Percentiles rank a stretch among this genome's conserved stretches.
Evolutionary conservation across 2,329 filamentous ascomycete species (phyloP).

Genomic region (Ilyonectria destructans): DNA sequence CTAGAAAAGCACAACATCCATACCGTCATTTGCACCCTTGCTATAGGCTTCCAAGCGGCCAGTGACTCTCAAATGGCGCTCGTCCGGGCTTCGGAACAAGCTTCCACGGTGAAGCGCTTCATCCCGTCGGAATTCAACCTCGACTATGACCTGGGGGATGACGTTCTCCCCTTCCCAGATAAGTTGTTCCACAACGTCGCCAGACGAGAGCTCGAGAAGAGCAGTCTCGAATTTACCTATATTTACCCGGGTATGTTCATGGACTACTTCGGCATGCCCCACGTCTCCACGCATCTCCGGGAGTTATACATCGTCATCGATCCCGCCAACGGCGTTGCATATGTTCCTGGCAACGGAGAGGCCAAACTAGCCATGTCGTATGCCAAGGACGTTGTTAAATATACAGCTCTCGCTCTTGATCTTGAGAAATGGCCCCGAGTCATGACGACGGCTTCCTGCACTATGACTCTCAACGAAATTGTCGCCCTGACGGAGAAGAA

Average conservation of each 20-base stretch:
- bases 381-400: background rate
- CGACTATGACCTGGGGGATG: too few species aligned
- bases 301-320: background rate
- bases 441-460: background rate
- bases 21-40: too few species aligned
- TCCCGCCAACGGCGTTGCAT: background rate
- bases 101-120: too few species aligned
- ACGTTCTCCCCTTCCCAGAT: too few species aligned
- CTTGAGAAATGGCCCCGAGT: slow-evolving; percentile 2
- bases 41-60: too few species aligned
- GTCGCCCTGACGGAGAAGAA: background rate
- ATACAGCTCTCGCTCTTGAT: background rate
- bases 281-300: background rate
- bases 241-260: background rate
- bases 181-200: too few species aligned
- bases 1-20: too few species aligned
- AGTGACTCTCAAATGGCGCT: too few species aligned
- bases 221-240: too few species aligned
- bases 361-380: slow-evolving; percentile 1
- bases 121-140: too few species aligned
- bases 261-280: background rate
- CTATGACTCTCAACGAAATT: background rate
- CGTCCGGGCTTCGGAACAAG: too few species aligned
- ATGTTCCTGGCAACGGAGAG: background rate
- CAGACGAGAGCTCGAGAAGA: too few species aligned